Base-by-base conservation (phyloP, 176 grass and related monocot genomes). In the Olyra latifolia region DNA sequence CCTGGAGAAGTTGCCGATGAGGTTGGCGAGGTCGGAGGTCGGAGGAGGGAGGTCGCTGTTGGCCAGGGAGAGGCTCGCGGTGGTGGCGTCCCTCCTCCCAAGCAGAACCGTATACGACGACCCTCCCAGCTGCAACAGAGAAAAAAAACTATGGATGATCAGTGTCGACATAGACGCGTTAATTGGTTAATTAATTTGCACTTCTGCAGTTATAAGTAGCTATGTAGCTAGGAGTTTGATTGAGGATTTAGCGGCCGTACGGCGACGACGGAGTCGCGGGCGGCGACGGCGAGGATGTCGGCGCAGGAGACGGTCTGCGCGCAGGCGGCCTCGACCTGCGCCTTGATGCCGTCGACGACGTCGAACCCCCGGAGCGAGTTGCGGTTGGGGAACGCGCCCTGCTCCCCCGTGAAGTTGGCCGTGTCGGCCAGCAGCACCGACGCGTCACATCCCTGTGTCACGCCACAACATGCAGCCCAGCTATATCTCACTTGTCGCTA, bases 281-380 rank as follows among this genome's bases (percentile, higher is more conserved):
- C 91, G 22, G 94, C 94, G 67, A 97, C 62, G n/a, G 94, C 94
- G 77, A 97, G 80, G 78, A 97, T 89, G 84, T 97, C 94, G 65
- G 94, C 94, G 72, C 94, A 97, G 43, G 94, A 97, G 39, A 89
- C 90, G 40, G 88, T 87, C 83, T 82, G 82, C 22, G 64, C 30
- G 72, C 82, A 91, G 42, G 84, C 39, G 66, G 82, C 85, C 89
- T 94, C 92, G 1, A 91, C 72, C 39, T 83, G 86, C 52, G 89
- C 42, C 71, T 94, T 94, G 74, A 91, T 87, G 78, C 3, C 10
- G 74, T 87, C 84, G 43, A 94, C 8, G 39, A 94, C 89, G 32
- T 79, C 40, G 71, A 89, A 87, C 0, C 92, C 92, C 71, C 92
- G 65, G 6, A 94, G n/a, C 16, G 92, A 94, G 60, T 67, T 58